A percentile compares a stretch with the other conserved stretches of the same genome.
Conservation (phyloP, 73 alveolate genomes). For the Paramecium octaurelia region DNA sequence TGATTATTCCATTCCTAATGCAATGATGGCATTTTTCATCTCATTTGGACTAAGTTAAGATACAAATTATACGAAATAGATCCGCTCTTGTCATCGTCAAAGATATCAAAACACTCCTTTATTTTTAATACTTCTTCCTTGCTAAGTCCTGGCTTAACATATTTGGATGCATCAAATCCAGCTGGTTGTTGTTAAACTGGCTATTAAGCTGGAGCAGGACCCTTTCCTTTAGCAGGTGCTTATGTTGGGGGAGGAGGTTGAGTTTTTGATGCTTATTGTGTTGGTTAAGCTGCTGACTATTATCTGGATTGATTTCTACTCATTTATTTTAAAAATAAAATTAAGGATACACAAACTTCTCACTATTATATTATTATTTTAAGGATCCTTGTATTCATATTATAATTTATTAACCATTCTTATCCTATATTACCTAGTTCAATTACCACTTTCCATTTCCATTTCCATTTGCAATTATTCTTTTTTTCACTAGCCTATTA, state of each 20-base stretch:
- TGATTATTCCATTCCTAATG: constrained; percentile 33
- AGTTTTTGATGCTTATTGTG: background rate
- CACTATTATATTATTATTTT: background rate
- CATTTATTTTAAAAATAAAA: constrained; percentile 3
- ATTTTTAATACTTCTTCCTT: constrained; percentile 72
- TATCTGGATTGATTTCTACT: constrained; percentile 9
- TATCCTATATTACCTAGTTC: no score
- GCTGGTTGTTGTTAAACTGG: background rate
- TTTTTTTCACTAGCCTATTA: background rate
- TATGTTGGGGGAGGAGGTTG: background rate
- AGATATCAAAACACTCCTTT: constrained; percentile 78
- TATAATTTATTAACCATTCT: background rate
- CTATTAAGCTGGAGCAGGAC: constrained; percentile 17
- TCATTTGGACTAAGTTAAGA: constrained; percentile 10
- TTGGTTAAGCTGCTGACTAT: background rate
- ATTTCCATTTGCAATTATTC: background rate
- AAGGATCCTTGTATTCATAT: background rate
- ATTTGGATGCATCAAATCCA: constrained; percentile 69
- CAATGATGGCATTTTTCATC: constrained; percentile 51
- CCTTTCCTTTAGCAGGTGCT: background rate
- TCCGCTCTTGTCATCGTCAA: constrained; percentile 77
- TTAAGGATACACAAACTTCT: background rate
- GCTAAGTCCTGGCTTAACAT: constrained; percentile 68
- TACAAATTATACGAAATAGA: constrained; percentile 37
- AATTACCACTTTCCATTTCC: background rate